Conservation (phyloP, 352 stramenopile genomes). For the Blastocystis hominis region DNA sequence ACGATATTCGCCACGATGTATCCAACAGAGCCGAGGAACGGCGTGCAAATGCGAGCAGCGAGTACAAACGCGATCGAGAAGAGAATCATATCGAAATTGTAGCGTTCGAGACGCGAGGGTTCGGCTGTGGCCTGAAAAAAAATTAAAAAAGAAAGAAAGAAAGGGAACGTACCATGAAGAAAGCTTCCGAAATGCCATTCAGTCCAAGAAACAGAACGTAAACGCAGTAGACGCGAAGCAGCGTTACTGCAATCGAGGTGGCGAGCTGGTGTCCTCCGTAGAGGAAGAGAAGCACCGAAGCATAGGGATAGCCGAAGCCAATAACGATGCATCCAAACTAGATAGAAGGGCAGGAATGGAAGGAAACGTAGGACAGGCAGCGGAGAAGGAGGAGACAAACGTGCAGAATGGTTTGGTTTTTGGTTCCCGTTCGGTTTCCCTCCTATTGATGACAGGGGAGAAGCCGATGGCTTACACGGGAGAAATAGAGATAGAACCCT, state of each 20-base stretch:
- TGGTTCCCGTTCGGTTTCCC: not conserved
- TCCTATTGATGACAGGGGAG: not conserved
- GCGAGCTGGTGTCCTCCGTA: not conserved
- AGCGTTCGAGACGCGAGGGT: not conserved
- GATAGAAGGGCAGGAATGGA: not conserved
- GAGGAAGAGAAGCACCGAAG: slow-evolving; percentile 26
- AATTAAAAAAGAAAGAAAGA: not conserved
- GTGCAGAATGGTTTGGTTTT: not conserved
- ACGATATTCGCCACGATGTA: slow-evolving; percentile 40
- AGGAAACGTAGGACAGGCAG: not conserved
- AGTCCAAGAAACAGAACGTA: slow-evolving; percentile 36
- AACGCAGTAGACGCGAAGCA: slow-evolving; percentile 43
- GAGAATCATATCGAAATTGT: not conserved
- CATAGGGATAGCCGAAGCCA: slow-evolving; percentile 8
- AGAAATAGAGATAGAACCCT: slow-evolving; percentile 55
- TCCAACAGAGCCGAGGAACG: not conserved
- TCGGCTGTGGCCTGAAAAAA: not conserved
- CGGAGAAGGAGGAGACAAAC: slow-evolving; percentile 14
- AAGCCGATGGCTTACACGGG: not conserved
- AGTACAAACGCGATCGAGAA: not conserved
- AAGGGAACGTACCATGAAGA: slow-evolving; percentile 37
- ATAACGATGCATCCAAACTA: slow-evolving; percentile 42
- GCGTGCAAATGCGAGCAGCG: not conserved
- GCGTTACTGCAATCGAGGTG: not conserved
- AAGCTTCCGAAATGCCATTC: slow-evolving; percentile 44